Evolutionary conservation across 164 flowering plant species (phyloP).

Genomic region (grape (Vitis vinifera)): DNA sequence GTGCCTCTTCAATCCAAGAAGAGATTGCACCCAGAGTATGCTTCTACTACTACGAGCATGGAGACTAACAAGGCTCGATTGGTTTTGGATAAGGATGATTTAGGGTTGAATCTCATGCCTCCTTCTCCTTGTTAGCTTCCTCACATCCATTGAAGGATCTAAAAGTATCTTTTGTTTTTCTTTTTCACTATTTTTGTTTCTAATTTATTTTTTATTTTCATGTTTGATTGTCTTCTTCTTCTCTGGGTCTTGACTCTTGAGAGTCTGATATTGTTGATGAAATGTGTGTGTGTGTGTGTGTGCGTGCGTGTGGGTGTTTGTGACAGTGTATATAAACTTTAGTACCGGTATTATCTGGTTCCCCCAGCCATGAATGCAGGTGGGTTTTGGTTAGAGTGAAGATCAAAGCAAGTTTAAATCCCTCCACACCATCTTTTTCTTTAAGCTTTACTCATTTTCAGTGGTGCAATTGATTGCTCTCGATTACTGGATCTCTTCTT

Average conservation of each 20-base stretch:
- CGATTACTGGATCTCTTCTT: conserved; percentile 12
- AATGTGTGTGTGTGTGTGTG: conserved; percentile 1
- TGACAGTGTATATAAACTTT: conserved; percentile 23
- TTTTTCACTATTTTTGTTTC: conserved; percentile 5
- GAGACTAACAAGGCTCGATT: conserved; percentile 60
- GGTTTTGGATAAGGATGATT: conserved; percentile 58
- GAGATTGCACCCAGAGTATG: conserved; percentile 71
- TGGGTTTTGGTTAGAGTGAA: conserved; percentile 39
- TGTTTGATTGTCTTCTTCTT: conserved; percentile 7
- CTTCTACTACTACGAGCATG: conserved; percentile 15
- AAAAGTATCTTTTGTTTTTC: conserved; percentile 1
- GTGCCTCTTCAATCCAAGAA: conserved; percentile 80
- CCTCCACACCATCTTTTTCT: conserved; percentile 7
- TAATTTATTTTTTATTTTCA: conserved; percentile 5
- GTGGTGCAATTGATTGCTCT: conserved; percentile 23
- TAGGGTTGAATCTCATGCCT: conserved; percentile 89
- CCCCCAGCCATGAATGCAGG: conserved; percentile 35
- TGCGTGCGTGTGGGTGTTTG: conserved; percentile 20
- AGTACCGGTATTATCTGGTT: conserved; percentile 20
- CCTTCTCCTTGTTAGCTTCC: conserved; percentile 52
- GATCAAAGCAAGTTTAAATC: conserved; percentile 21
- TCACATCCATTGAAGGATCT: conserved; percentile 5
- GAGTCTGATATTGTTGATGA: conserved; percentile 11
- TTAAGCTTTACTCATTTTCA: conserved; percentile 6
- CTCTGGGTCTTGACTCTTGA: conserved; percentile 2